These are phyloP conservation scores for Trametes coccinea DNA, from an alignment of 768 basidiomycete genomes.

Conservation along the genomic window DNA sequence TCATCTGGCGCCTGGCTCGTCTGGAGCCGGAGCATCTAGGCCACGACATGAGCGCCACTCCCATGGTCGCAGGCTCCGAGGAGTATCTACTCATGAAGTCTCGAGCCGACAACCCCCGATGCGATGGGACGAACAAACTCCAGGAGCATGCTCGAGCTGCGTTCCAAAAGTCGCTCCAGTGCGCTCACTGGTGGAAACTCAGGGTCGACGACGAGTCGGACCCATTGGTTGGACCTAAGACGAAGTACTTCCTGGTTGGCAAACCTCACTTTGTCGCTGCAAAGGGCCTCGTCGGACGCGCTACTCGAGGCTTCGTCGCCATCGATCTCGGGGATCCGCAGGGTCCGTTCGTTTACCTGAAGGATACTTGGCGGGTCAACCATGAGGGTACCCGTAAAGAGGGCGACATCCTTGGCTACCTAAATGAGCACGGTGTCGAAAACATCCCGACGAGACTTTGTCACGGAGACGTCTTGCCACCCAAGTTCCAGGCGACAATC, in stretches of 20 bases:
- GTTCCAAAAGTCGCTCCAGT: background rate
- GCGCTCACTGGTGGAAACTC: background rate
- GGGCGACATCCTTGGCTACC: background rate
- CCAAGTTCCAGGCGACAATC: background rate
- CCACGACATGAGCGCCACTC: background rate
- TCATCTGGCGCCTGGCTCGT: slow-evolving; percentile 4
- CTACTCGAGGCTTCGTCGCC: slow-evolving; percentile 9
- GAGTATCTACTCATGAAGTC: background rate
- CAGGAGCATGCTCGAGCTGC: background rate
- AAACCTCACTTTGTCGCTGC: background rate
- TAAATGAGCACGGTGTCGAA: background rate
- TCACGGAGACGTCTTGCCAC: background rate
- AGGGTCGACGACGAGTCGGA: background rate
- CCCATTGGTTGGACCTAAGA: background rate
- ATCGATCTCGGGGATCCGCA: background rate
- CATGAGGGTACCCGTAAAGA: background rate
- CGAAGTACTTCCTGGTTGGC: background rate
- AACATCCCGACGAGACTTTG: background rate
- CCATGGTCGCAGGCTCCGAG: background rate
- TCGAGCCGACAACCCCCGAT: background rate
- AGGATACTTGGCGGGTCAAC: background rate
- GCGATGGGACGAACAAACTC: background rate
- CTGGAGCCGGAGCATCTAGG: background rate
- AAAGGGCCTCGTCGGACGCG: background rate
- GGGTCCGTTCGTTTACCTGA: background rate